These are phyloP conservation scores for Sarocladium oryzae DNA, from an alignment of 2,329 filamentous ascomycete species.

Conservation along the genomic window DNA sequence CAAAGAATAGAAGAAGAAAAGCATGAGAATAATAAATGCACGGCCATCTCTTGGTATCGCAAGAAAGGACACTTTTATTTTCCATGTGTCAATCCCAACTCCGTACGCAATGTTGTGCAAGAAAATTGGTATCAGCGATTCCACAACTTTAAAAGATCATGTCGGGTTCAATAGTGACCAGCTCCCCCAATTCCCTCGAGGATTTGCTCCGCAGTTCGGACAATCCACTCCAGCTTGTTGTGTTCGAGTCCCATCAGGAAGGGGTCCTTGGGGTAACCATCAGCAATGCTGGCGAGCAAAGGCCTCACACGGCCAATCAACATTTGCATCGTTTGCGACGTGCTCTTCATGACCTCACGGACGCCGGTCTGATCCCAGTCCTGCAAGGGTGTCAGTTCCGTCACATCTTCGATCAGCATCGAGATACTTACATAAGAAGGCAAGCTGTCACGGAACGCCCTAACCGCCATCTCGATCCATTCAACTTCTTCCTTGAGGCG, in stretches of 20 bases:
- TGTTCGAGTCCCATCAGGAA: slow-evolving; percentile 32
- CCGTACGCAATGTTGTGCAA: slow-evolving; percentile 3
- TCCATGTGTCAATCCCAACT: neutral
- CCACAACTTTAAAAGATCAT: neutral
- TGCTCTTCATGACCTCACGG: slow-evolving; percentile 31
- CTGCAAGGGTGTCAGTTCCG: slow-evolving; percentile 15
- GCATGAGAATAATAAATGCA: neutral
- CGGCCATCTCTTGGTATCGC: neutral
- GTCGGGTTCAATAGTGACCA: slow-evolving; percentile 4
- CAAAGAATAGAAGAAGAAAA: neutral
- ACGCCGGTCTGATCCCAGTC: slow-evolving; percentile 31
- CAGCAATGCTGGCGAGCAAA: slow-evolving; percentile 26
- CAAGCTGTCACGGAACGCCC: slow-evolving; percentile 42
- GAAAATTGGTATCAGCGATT: neutral
- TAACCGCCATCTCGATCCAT: slow-evolving; percentile 56
- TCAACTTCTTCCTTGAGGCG: slow-evolving; percentile 49
- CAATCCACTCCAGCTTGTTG: slow-evolving; percentile 33
- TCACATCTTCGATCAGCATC: neutral
- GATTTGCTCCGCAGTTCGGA: slow-evolving; percentile 29
- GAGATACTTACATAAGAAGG: slow-evolving; percentile 41
- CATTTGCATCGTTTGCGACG: slow-evolving; percentile 32
- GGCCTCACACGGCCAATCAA: slow-evolving; percentile 29
- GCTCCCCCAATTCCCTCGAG: slow-evolving; percentile 23
- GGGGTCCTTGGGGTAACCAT: slow-evolving; percentile 31
- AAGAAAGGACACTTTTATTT: neutral